These are phyloP conservation scores for Agroathelia rolfsii DNA, from an alignment of 1,284 basidiomycete species.

Conservation along the genomic window DNA sequence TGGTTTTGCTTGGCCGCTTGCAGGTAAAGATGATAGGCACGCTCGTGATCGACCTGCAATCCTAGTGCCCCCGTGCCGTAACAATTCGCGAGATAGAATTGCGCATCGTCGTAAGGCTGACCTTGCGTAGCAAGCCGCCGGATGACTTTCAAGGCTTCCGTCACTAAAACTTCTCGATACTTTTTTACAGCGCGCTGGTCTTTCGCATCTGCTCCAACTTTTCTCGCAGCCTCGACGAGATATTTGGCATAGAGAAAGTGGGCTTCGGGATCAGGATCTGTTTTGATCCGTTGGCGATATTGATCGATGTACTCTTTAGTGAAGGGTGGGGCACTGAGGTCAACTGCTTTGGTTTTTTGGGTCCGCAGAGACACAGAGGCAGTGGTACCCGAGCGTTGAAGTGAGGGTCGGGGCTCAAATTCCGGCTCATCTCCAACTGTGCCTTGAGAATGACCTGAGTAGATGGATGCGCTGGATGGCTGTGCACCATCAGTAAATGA, in stretches of 20 bases:
- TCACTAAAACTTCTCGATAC: conserved; percentile 83
- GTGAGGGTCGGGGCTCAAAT: conserved; percentile 44
- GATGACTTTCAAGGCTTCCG: conserved; percentile 87
- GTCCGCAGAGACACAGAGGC: conserved; percentile 52
- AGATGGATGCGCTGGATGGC: too few relatives aligned
- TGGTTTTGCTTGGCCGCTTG: conserved; percentile 98
- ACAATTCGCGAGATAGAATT: conserved; percentile 98
- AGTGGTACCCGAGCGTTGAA: conserved; percentile 47
- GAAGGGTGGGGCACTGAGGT: conserved; percentile 79
- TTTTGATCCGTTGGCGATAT: conserved; percentile 94
- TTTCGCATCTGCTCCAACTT: conserved; percentile 62
- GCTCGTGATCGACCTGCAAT: conserved; percentile 92
- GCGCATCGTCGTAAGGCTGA: conserved; percentile 90
- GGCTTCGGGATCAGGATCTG: conserved; percentile 96
- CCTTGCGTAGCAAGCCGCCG: conserved; percentile 87
- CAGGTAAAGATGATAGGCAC: conserved; percentile 96
- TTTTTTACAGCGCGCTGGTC: conserved; percentile 80
- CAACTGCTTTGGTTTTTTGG: conserved; percentile 72
- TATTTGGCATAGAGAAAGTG: conserved; percentile 97
- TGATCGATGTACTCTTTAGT: conserved; percentile 97
- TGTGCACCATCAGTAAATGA: too few relatives aligned
- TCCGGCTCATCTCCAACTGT: conserved; percentile 37
- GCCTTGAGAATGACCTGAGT: too few relatives aligned
- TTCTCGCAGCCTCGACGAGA: conserved; percentile 97
- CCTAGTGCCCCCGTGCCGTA: conserved; percentile 94